Percentiles rank a stretch among this genome's conserved stretches.
Evolutionary conservation across 495 filamentous ascomycete genomes (phyloP).

Genomic region (Aspergillus ellipticus): DNA sequence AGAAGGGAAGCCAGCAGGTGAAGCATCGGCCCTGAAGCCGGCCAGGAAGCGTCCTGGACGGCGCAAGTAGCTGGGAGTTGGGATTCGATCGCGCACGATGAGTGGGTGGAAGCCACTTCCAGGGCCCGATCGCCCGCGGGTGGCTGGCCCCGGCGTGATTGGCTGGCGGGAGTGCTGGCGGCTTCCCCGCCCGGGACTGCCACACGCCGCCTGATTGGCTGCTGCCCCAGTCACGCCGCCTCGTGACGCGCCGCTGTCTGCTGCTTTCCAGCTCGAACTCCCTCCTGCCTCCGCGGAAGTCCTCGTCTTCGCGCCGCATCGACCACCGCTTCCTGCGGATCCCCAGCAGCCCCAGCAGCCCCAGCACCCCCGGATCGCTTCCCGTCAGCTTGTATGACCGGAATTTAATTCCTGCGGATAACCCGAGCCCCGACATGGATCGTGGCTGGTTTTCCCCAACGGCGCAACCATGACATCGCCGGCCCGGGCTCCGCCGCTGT

Average conservation of each 20-base stretch:
- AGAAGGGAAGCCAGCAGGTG: neutral
- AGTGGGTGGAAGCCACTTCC: neutral
- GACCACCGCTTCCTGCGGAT: too few species aligned
- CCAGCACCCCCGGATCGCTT: neutral
- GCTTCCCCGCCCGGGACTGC: constrained; percentile 10
- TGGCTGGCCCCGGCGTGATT: neutral
- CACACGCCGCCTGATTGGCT: neutral
- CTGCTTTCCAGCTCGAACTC: too few species aligned
- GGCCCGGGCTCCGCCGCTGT: neutral
- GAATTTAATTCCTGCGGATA: neutral
- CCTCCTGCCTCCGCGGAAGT: too few species aligned
- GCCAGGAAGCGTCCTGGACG: neutral
- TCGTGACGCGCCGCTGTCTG: neutral
- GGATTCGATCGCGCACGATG: neutral
- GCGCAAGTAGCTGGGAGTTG: neutral
- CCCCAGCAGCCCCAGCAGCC: neutral
- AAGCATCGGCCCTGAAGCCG: neutral
- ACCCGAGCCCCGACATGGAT: neutral
- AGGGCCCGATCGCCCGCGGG: neutral
- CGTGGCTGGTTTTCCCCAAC: neutral
- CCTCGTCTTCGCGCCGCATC: too few species aligned
- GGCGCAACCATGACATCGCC: neutral
- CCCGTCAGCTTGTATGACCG: neutral
- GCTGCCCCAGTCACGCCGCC: neutral
- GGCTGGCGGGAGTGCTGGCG: constrained; percentile 2